Evolutionary conservation across 208 protist genomes (phyloP), one percentile per base, ranked within the genome.

Genomic region (Leishmania aethiopica): DNA sequence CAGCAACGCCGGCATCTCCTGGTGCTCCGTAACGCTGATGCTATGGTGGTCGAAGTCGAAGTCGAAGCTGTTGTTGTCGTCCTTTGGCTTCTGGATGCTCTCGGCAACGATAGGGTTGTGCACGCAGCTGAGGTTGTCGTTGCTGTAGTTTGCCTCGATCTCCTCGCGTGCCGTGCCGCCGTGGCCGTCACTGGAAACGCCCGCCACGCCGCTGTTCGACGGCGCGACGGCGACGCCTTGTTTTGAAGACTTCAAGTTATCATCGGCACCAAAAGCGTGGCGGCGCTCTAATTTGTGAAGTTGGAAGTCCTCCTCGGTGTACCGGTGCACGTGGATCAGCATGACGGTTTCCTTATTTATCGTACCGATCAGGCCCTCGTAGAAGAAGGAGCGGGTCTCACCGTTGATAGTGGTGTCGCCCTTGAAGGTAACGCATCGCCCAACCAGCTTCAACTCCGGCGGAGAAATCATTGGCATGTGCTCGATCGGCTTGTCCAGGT

Each of bases 401-500:
- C 86, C 90, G n/a, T 86, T 70, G 32, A 94, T 75, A 3, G 70
- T 83, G 17, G 91, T 92, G 59, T 96, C 94, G 2, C 87, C 91
- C 2, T 78, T 80, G 85, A 97, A 95, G 6, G 85, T 92, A 45
- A 97, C 91, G 70, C 88, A 92, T 37, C 92, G 91, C 1, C 94
- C 94, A 55, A 97, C 96, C 71, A 97, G 86, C 77, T 94, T 94
- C 66, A 97, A 81, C 84, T 97, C 92, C 3, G 90, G 91, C 55
- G 88, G 86, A 0, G 79, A 47, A 51, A 96, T 81, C 19, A 67
- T 5, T 25, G 94, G 94, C 49, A 97, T 55, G 64, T 95, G 84
- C 70, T 91, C 86, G 47, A 95, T 93, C 0, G 90, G 87, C 40
- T 81, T 85, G 73, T 95, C 81, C 0, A 74, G 55, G 77, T 93